Conservation (phyloP, 2,329 filamentous ascomycete genomes). For the Neopestalotiopsis sp. region DNA sequence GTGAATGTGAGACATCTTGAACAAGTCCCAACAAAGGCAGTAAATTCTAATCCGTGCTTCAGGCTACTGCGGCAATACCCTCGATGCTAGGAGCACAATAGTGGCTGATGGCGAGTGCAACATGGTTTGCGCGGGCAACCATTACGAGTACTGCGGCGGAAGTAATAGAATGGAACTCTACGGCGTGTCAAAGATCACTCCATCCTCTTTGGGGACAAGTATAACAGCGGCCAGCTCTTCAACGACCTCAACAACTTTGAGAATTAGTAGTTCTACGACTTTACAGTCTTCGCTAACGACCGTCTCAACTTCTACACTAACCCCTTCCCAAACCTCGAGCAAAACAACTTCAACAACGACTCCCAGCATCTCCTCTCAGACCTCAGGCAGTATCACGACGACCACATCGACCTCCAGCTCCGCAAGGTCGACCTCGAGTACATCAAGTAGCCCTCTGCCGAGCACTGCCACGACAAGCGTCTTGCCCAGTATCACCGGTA, state of each 20-base stretch:
- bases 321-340: neutral
- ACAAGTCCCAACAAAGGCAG: too few species aligned
- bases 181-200: neutral
- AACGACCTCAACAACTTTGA: conserved; percentile 15
- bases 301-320: neutral
- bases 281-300: neutral
- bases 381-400: neutral
- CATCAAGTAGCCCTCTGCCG: neutral
- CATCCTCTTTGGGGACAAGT: neutral
- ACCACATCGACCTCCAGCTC: neutral
- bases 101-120: conserved; percentile 39
- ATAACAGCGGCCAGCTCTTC: conserved; percentile 37
- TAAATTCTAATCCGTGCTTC: too few species aligned
- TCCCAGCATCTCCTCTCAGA: conserved; percentile 15
- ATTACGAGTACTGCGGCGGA: conserved; percentile 32
- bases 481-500: neutral
- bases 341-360: neutral
- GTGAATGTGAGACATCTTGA: conserved; percentile 33
- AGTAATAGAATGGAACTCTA: conserved; percentile 29
- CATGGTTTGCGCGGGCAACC: conserved; percentile 43
- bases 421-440: neutral
- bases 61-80: conserved; percentile 31
- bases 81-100: conserved; percentile 38
- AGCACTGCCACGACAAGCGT: neutral
- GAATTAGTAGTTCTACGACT: conserved; percentile 17